A percentile compares a stretch with the other conserved stretches of the same genome.
Conservation (phyloP, 2,329 filamentous ascomycete genomes). For the Phoma herbarum region DNA sequence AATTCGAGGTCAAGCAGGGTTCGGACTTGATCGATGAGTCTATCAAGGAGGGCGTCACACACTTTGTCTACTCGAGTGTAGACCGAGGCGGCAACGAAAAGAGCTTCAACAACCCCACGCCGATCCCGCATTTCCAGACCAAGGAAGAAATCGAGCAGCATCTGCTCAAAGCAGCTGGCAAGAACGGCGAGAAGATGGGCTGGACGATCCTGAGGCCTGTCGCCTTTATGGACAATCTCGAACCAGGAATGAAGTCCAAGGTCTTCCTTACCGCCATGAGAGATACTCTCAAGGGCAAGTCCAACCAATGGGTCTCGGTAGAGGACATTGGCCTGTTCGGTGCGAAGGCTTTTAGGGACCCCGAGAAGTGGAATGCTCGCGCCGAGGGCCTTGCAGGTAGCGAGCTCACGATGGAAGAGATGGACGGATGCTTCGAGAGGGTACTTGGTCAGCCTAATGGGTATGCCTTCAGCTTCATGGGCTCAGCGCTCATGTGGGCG, state of each 20-base stretch:
- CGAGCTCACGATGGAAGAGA: slow-evolving; percentile 59
- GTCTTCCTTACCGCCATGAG: slow-evolving; percentile 59
- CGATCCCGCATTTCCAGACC: slow-evolving; percentile 68
- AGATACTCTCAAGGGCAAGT: slow-evolving; percentile 53
- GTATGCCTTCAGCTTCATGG: slow-evolving; percentile 54
- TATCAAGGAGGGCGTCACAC: slow-evolving; percentile 62
- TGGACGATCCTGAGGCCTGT: slow-evolving; percentile 71
- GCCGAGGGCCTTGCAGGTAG: slow-evolving; percentile 63
- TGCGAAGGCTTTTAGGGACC: slow-evolving; percentile 58
- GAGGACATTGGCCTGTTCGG: slow-evolving; percentile 64
- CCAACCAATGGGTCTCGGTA: slow-evolving; percentile 52
- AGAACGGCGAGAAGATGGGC: slow-evolving; percentile 58
- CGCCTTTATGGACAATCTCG: slow-evolving; percentile 70
- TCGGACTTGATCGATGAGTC: slow-evolving; percentile 67
- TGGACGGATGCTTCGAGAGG: slow-evolving; percentile 57
- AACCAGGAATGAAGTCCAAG: slow-evolving; percentile 57
- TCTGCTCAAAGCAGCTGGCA: slow-evolving; percentile 59
- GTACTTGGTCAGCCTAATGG: slow-evolving; percentile 57
- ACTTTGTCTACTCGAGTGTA: slow-evolving; percentile 71
- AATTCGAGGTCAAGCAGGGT: slow-evolving; percentile 64
- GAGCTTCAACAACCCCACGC: slow-evolving; percentile 57
- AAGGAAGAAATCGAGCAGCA: slow-evolving; percentile 71
- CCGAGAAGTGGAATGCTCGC: slow-evolving; percentile 56
- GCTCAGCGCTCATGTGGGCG: slow-evolving; percentile 51
- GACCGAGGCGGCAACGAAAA: slow-evolving; percentile 68